phyloP scores from a whole-genome alignment of 495 filamentous ascomycete genomes.

The Lepraria neglecta region DNA sequence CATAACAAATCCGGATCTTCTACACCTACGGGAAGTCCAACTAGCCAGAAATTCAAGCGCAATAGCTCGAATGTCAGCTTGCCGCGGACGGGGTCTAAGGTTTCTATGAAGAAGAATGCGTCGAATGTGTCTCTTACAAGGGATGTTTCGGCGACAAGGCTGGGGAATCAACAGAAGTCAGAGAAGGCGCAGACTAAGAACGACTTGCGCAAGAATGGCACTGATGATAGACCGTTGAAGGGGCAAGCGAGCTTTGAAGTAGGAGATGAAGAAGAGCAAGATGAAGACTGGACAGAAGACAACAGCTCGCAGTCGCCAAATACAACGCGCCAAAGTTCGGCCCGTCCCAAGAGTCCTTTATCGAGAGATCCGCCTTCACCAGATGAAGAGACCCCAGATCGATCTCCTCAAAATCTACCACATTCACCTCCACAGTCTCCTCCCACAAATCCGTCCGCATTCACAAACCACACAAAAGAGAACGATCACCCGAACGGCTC shows the following conservation, averaged over 20 bases:
- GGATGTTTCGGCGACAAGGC: constrained; percentile 17
- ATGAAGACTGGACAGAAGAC: constrained; percentile 29
- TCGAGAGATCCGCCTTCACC: constrained; percentile 25
- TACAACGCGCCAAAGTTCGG: constrained; percentile 19
- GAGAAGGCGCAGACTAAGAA: constrained; percentile 23
- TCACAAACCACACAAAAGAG: constrained; percentile 10
- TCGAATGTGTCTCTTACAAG: constrained; percentile 20
- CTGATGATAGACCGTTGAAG: constrained; percentile 19
- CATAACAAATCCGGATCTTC: constrained; percentile 23
- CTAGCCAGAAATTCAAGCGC: constrained; percentile 20
- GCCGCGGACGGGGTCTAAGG: constrained; percentile 23
- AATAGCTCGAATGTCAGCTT: constrained; percentile 24
- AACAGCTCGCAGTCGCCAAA: constrained; percentile 27
- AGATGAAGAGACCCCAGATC: constrained; percentile 25
- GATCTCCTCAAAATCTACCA: constrained; percentile 18
- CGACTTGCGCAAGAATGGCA: constrained; percentile 18
- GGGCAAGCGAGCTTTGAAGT: constrained; percentile 22
- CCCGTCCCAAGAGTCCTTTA: constrained; percentile 15
- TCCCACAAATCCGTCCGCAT: constrained; percentile 11
- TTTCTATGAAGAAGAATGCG: constrained; percentile 23
- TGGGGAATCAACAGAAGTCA: constrained; percentile 23
- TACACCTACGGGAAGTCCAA: constrained; percentile 26
- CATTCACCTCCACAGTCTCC: constrained; percentile 28
- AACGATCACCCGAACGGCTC: constrained; percentile 3
- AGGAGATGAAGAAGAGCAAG: constrained; percentile 23